phyloP scores from a whole-genome alignment of 2,329 filamentous ascomycete genomes.

The Penicillium sp. region DNA sequence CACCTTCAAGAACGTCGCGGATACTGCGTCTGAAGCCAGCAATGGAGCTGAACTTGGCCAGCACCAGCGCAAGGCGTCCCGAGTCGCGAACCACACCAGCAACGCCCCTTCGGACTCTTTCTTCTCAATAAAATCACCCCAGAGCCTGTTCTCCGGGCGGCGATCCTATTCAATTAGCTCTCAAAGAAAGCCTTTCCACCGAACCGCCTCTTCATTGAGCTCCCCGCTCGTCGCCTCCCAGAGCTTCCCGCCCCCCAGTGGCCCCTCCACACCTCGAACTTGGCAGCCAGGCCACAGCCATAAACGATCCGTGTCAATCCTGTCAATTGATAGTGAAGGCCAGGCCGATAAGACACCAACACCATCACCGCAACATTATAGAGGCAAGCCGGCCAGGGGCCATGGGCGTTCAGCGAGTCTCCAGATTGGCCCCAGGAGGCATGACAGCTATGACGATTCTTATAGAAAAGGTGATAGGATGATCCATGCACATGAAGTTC shows the following conservation, averaged over 20 bases:
- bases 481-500: not conserved
- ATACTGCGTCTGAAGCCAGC: slow-evolving; percentile 35
- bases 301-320: slow-evolving; percentile 73
- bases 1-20: slow-evolving; percentile 81
- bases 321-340: slow-evolving; percentile 62
- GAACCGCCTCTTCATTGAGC: slow-evolving; percentile 39
- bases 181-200: slow-evolving; percentile 34
- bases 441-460: slow-evolving; percentile 39
- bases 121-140: slow-evolving; percentile 37
- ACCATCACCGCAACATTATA: slow-evolving; percentile 30
- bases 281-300: slow-evolving; percentile 53
- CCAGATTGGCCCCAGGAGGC: slow-evolving; percentile 60
- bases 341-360: slow-evolving; percentile 29
- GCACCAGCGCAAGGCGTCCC: slow-evolving; percentile 37
- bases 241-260: slow-evolving; percentile 37
- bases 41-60: slow-evolving; percentile 24
- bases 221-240: slow-evolving; percentile 37
- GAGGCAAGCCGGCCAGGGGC: slow-evolving; percentile 54
- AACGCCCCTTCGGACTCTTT: slow-evolving; percentile 34
- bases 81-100: slow-evolving; percentile 30
- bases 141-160: slow-evolving; percentile 35
- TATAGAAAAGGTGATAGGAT: slow-evolving; percentile 35
- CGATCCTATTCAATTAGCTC: slow-evolving; percentile 35
- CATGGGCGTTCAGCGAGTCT: slow-evolving; percentile 77
- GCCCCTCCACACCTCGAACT: slow-evolving; percentile 30